Conservation (phyloP, 352 stramenopile species). For the Globisporangium lucens region DNA sequence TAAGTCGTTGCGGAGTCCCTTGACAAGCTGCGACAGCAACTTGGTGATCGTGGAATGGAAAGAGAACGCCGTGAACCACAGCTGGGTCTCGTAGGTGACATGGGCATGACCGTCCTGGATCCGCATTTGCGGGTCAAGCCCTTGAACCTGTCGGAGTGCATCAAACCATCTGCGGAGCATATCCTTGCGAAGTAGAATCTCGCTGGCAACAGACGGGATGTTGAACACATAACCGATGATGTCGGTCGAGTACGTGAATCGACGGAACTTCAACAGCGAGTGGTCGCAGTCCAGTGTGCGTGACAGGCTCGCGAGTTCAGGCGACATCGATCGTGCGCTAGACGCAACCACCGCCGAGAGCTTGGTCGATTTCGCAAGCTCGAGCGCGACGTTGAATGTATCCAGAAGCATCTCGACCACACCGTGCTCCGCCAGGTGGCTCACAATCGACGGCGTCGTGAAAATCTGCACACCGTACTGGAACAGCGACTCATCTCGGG, state of each 20-base stretch:
- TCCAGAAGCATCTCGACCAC: slow-evolving; percentile 76
- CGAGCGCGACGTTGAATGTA: slow-evolving; percentile 71
- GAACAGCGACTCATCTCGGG: slow-evolving; percentile 86
- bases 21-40: slow-evolving; percentile 55
- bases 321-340: slow-evolving; percentile 19
- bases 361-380: slow-evolving; percentile 55
- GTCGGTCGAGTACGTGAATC: slow-evolving; percentile 90
- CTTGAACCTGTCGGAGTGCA: slow-evolving; percentile 71
- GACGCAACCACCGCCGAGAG: slow-evolving; percentile 25
- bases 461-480: slow-evolving; percentile 93
- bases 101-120: slow-evolving; percentile 82
- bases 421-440: slow-evolving; percentile 50
- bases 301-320: slow-evolving; percentile 22
- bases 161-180: slow-evolving; percentile 73
- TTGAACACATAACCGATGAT: slow-evolving; percentile 96
- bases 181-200: slow-evolving; percentile 48
- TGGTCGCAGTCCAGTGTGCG: slow-evolving; percentile 89
- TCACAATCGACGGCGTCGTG: slow-evolving; percentile 89
- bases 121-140: slow-evolving; percentile 69
- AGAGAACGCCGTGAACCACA: slow-evolving; percentile 93
- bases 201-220: slow-evolving; percentile 74
- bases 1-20: slow-evolving; percentile 60
- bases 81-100: slow-evolving; percentile 94
- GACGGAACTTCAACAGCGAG: slow-evolving; percentile 89
- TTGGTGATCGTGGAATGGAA: slow-evolving; percentile 80